Percentiles rank a stretch among this genome's conserved stretches.
Evolutionary conservation across 371 early-diverging fungal species (phyloP).

Genomic region (Syncephalis plumigaleata): DNA sequence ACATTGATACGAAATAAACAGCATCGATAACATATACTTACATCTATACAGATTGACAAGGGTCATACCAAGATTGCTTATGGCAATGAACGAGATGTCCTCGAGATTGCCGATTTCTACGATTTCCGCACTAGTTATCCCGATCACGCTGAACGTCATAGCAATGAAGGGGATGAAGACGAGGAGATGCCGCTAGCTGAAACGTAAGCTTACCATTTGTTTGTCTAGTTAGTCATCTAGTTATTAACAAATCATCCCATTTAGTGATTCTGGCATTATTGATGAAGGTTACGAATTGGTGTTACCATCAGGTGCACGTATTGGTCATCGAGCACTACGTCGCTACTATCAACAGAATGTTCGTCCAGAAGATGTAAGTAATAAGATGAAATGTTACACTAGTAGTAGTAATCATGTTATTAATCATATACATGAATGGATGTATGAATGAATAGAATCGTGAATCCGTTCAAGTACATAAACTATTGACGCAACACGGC

Average conservation of each 20-base stretch:
- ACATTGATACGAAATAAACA: neutral
- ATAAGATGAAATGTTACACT: no score
- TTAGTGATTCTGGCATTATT: constrained; percentile 5
- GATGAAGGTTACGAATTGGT: constrained; percentile 70
- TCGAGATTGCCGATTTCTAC: constrained; percentile 86
- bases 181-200: constrained; percentile 24
- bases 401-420: constrained; percentile 1
- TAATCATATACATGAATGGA: neutral
- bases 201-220: no score
- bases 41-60: constrained; percentile 71
- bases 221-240: neutral
- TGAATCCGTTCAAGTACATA: neutral
- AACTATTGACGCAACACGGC: constrained; percentile 18
- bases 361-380: constrained; percentile 32
- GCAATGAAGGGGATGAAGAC: constrained; percentile 31
- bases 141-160: no score
- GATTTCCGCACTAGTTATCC: constrained; percentile 64
- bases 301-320: constrained; percentile 61
- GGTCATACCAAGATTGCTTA: constrained; percentile 90
- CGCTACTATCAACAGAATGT: constrained; percentile 80
- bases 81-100: constrained; percentile 73
- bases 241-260: no score
- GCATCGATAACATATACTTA: constrained; percentile 1
- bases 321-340: constrained; percentile 71
- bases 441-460: neutral